A percentile compares a stretch with the other conserved stretches of the same genome.
Conservation (phyloP, 78 protist species). For the Polysphondylium violaceum region DNA sequence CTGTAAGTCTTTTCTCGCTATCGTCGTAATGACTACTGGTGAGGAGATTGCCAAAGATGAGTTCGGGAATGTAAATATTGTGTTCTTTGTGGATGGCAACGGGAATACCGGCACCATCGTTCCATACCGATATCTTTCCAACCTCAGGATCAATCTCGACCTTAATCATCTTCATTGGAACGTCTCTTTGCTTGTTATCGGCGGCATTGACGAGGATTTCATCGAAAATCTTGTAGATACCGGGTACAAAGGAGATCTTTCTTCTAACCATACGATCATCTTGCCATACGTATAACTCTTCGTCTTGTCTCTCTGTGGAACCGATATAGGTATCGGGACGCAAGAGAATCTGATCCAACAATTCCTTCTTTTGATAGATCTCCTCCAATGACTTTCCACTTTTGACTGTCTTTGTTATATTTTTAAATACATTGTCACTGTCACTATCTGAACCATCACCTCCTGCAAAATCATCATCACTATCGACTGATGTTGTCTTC, state of each 20-base stretch:
- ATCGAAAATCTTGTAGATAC: constrained; percentile 98
- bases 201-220: constrained; percentile 99
- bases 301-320: constrained; percentile 65
- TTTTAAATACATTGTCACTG: not conserved
- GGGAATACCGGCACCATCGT: constrained; percentile 99
- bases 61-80: constrained; percentile 93
- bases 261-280: not conserved
- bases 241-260: constrained; percentile 94
- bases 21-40: constrained; percentile 94
- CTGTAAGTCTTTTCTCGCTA: constrained; percentile 83
- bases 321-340: constrained; percentile 99
- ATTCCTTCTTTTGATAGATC: constrained; percentile 90
- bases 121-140: constrained; percentile 85
- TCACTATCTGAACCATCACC: not conserved
- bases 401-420: not conserved
- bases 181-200: constrained; percentile 98
- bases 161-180: constrained; percentile 83
- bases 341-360: constrained; percentile 94
- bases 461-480: not conserved
- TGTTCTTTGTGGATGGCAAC: constrained; percentile 95
- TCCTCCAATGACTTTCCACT: constrained; percentile 78
- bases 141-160: constrained; percentile 86
- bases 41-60: constrained; percentile 98
- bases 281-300: constrained; percentile 84
- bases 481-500: not conserved